These are phyloP conservation scores for Fistulifera pelliculosa DNA, from an alignment of 108 stramenopile genomes.

Conservation along the genomic window DNA sequence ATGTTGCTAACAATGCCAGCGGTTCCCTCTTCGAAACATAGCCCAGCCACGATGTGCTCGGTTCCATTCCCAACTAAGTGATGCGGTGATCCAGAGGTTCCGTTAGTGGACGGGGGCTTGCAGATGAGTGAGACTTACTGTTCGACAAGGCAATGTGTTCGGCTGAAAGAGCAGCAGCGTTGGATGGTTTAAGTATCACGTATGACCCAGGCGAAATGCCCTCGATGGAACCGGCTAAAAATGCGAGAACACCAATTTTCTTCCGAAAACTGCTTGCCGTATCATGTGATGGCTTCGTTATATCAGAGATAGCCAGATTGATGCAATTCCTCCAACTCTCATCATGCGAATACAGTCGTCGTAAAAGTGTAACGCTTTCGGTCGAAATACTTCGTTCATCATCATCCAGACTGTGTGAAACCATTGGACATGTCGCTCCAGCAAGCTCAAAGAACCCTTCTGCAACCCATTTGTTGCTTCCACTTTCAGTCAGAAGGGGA, in stretches of 20 bases:
- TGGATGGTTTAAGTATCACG: conserved; percentile 56
- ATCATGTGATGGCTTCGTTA: not conserved
- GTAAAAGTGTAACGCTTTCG: conserved; percentile 49
- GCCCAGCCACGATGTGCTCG: conserved; percentile 62
- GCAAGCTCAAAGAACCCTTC: conserved; percentile 38
- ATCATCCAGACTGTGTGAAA: conserved; percentile 9
- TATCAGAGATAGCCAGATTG: conserved; percentile 10
- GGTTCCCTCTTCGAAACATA: conserved; percentile 42
- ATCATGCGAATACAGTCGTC: conserved; percentile 36
- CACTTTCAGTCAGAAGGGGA: conserved; percentile 22
- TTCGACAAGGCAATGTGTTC: conserved; percentile 18
- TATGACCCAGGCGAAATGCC: conserved; percentile 31
- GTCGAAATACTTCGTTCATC: conserved; percentile 23
- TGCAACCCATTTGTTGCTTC: conserved; percentile 9
- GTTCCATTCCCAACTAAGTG: conserved; percentile 64
- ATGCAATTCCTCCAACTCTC: conserved; percentile 24
- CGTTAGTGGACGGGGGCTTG: conserved; percentile 4
- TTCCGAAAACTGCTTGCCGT: conserved; percentile 4
- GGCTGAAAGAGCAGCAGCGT: conserved; percentile 43
- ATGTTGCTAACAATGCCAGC: conserved; percentile 70
- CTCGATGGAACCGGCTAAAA: conserved; percentile 53
- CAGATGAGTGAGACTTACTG: conserved; percentile 21
- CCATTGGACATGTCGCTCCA: conserved; percentile 16
- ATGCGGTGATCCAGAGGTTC: conserved; percentile 21
- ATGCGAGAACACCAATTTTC: conserved; percentile 43